Percentiles rank a stretch among this genome's conserved stretches.
Conservation (phyloP, 169 alveolate genomes). For the Eimeria falciformis region DNA sequence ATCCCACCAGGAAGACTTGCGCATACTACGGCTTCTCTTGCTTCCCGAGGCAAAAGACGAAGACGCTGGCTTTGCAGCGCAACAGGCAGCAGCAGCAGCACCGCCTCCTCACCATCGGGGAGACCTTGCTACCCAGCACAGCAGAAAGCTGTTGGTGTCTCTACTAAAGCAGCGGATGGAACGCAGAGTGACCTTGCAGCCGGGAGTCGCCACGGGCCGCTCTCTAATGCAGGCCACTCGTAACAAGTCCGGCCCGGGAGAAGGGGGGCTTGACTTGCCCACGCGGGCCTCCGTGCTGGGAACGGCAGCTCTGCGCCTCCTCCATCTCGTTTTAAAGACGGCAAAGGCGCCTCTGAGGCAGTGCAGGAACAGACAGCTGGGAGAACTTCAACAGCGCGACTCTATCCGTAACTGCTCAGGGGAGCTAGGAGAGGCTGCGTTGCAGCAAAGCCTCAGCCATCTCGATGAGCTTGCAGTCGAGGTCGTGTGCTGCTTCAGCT, state of each 20-base stretch:
- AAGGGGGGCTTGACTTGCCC: conserved; percentile 59
- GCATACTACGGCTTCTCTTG: conserved; percentile 17
- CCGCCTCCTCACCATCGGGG: not conserved
- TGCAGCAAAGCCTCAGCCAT: conserved; percentile 20
- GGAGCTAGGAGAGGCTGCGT: not conserved
- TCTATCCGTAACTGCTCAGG: not conserved
- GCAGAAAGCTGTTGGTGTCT: conserved; percentile 58
- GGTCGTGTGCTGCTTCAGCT: conserved; percentile 66
- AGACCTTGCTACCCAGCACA: conserved; percentile 20
- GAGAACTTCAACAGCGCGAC: not conserved
- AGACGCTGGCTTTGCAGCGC: not conserved
- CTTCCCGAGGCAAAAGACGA: conserved; percentile 34
- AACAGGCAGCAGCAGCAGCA: not conserved
- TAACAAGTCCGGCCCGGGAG: conserved; percentile 3
- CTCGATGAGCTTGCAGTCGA: conserved; percentile 56
- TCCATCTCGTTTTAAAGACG: conserved; percentile 33
- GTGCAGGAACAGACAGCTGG: conserved; percentile 5
- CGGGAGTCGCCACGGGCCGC: conserved; percentile 74
- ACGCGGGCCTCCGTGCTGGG: conserved; percentile 67
- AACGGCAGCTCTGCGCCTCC: conserved; percentile 72
- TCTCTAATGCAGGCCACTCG: conserved; percentile 71
- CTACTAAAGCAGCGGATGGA: conserved; percentile 1
- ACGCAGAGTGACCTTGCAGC: conserved; percentile 56
- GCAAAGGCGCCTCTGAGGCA: conserved; percentile 16
- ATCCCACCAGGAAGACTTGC: conserved; percentile 40